Evolutionary conservation across 108 stramenopile genomes (phyloP), one percentile per base, ranked within the genome.

Genomic region (Conticribra guillardii): DNA sequence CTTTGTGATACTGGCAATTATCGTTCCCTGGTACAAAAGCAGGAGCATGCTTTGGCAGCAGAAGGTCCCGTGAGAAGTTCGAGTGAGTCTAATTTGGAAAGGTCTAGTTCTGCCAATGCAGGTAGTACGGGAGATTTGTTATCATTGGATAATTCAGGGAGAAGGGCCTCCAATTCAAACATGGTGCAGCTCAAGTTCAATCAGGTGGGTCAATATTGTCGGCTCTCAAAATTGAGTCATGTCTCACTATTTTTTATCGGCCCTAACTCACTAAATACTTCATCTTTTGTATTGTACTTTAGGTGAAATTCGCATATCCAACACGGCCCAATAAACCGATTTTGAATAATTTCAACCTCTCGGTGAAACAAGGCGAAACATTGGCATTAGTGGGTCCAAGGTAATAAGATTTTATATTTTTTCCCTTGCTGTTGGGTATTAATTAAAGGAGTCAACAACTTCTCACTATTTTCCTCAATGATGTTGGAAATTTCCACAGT

Each of bases 291-390:
- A n/a, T n/a, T n/a, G n/a, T n/a, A n/a, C n/a, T n/a, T n/a, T 58
- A 89, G 56, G 92, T 97, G 29, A 51, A 48, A 21, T 98, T 98
- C 74, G 51, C 90, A 45, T 98, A 97, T 68, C 98, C 98, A 2
- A 82, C 92, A 15, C 82, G 96, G 28, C 93, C 94, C 3, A 85
- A 92, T 17, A 81, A 80, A 57, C 47, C 26, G 7, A 82, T 96
- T 57, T 72, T 95, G 29, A 60, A 83, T 26, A 71, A 71, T 16
- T 87, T 91, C 84, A 83, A 84, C 18, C 74, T 75, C 32, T 72
- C 80, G 22, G 61, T 92, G 16, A 54, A 55, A 28, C 66, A 83
- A 24, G 90, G 90, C 0, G 77, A 87, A 57, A 69, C 72, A 2
- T 54, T 84, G 26, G 85, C 85, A 8, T 55, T 90, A 19, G 84